Base-by-base conservation (phyloP, 441 rosid species). In the Gossypium davidsonii region DNA sequence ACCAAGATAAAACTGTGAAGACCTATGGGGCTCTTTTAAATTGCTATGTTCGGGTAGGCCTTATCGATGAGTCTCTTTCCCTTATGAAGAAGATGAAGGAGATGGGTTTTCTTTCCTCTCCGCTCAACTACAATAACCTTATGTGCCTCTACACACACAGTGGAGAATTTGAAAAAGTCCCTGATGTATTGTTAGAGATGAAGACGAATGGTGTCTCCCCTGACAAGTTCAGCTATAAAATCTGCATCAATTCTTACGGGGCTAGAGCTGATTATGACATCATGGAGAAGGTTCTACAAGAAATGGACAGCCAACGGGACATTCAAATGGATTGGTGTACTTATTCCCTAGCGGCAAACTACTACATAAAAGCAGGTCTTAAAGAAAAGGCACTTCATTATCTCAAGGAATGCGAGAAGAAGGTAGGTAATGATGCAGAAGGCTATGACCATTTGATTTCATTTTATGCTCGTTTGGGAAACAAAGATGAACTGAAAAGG, bases 1-100 rank as follows among this genome's bases (percentile, higher is more conserved):
- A 79, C 12, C 49, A 74, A 71, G 83, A 80, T 59, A 82, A 77
- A 83, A 26, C 34, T 23, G 80, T 74, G 57, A 79, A 87, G 74
- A 66, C 76, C 15, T 85, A 83, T 74, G 87, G 90, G 15, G 84
- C 90, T 78, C 90, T 83, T 68, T 77, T 87, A 42, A 79, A 80
- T 76, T 87, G 90, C 72, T 87, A 80, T 78, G 81, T 72, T 68
- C 73, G 82, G 55, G 79, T 75, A 46, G 79, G 87, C 37, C 83
- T 79, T 57, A 51, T 83, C 5, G 84, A 82, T 17, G 79, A 87
- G 65, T 79, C 90, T 6, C 79, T 85, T 37, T 60, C 82, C 21
- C 82, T 18, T 23, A 17, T 80, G 83, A 79, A 70, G 71, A 78
- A 83, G 72, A 85, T 87, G 87, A 83, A 74, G 76, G 87, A 80